These are phyloP conservation scores for Jackrogersella minutella DNA, from an alignment of 495 filamentous ascomycete species.

Conservation along the genomic window DNA sequence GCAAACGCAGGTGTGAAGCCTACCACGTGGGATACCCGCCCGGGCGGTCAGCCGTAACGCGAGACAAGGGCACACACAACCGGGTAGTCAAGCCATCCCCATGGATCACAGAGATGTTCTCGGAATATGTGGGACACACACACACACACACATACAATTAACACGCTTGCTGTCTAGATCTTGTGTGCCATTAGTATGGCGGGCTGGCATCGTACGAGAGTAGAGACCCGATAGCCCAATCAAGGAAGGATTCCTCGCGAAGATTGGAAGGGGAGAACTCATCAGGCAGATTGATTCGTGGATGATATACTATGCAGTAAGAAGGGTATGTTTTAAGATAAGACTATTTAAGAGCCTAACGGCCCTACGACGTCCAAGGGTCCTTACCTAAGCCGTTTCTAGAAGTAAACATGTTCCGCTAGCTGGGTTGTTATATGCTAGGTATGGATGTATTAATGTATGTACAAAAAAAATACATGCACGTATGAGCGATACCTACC, in stretches of 20 bases:
- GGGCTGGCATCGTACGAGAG: conserved; percentile 9
- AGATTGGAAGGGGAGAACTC: neutral
- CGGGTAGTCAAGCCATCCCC: neutral
- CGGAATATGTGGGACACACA: conserved; percentile 7
- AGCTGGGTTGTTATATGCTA: too few species aligned
- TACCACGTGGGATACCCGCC: conserved; percentile 35
- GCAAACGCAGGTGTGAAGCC: neutral
- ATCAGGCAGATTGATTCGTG: neutral
- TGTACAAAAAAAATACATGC: neutral
- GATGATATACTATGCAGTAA: too few species aligned
- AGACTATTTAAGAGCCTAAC: conserved; percentile 11
- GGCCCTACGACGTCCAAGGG: neutral
- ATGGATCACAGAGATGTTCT: conserved; percentile 12
- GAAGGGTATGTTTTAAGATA: conserved; percentile 4
- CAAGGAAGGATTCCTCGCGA: neutral
- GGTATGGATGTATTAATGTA: neutral
- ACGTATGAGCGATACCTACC: neutral
- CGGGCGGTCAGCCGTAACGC: conserved; percentile 25
- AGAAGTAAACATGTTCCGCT: neutral
- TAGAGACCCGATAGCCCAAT: conserved; percentile 7
- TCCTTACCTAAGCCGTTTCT: neutral
- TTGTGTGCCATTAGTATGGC: neutral
- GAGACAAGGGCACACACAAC: conserved; percentile 12
- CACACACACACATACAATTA: too few species aligned
- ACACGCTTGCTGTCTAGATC: conserved; percentile 4